phyloP scores from a whole-genome alignment of 2,329 filamentous ascomycete species.

The Fusarium tuaranense region DNA sequence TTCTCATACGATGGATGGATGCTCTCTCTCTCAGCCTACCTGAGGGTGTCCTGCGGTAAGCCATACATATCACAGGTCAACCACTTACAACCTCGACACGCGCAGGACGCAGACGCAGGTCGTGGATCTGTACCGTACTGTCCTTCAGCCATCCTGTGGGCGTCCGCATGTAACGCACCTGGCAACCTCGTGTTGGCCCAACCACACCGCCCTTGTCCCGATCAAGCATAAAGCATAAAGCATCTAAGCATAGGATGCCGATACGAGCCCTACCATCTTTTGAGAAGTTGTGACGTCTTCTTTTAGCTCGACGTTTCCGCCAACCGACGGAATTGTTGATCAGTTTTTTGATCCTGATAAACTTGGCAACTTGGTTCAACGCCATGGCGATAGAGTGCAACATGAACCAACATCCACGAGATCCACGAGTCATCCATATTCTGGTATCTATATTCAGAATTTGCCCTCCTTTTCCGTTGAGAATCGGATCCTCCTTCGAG shows the following conservation, averaged over 20 bases:
- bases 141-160: constrained; percentile 9
- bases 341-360: not conserved
- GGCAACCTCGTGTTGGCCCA: constrained; percentile 31
- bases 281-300: not conserved
- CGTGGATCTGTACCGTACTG: constrained; percentile 7
- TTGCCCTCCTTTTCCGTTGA: not conserved
- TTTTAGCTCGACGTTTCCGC: not conserved
- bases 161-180: constrained; percentile 29
- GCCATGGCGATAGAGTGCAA: not conserved
- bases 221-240: constrained; percentile 20
- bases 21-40: not conserved
- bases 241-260: constrained; percentile 27
- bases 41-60: constrained; percentile 35
- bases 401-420: not conserved
- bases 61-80: constrained; percentile 1
- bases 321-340: not conserved
- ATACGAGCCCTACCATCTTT: constrained; percentile 35
- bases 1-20: constrained; percentile 10
- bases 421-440: not conserved
- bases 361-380: constrained; percentile 1
- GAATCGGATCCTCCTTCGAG: not conserved
- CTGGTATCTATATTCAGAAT: not conserved
- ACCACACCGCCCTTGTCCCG: constrained; percentile 28
- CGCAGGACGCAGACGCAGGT: constrained; percentile 1
- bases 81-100: constrained; percentile 29